Evolutionary conservation across 139 green algal species (phyloP).

Genomic region (Volvox africanus): DNA sequence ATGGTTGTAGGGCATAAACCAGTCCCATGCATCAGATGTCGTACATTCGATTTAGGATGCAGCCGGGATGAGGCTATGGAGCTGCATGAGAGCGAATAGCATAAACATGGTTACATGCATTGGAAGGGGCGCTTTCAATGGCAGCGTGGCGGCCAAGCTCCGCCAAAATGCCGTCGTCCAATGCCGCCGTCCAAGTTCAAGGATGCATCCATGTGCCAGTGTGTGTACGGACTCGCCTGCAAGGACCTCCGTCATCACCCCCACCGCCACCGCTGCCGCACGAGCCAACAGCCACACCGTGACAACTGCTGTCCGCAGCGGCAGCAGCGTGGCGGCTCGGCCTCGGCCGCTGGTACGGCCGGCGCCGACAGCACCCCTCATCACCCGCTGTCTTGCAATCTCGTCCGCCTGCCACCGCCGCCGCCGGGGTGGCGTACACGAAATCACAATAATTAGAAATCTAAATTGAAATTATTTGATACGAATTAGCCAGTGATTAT

Average conservation of each 20-base stretch:
- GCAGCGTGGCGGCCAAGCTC: no score
- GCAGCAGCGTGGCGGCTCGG: constrained; percentile 3
- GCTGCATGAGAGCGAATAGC: no score
- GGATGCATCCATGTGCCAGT: no score
- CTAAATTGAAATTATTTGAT: background rate
- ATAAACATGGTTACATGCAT: no score
- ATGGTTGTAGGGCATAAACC: no score
- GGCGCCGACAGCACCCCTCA: no score
- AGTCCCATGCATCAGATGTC: no score
- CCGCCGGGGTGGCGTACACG: background rate
- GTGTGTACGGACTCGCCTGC: background rate
- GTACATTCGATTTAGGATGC: no score
- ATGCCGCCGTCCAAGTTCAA: no score
- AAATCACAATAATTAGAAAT: background rate
- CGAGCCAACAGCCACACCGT: constrained; percentile 2
- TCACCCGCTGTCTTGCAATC: background rate
- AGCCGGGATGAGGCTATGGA: no score
- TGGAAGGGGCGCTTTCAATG: no score
- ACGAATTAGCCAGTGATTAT: background rate
- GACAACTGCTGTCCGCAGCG: background rate
- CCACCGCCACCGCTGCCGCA: constrained; percentile 6
- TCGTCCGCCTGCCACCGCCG: background rate
- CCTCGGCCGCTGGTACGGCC: background rate
- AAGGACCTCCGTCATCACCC: background rate
- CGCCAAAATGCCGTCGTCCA: no score